These are phyloP conservation scores for Starmerella floris DNA, from an alignment of 805 yeast species.

Conservation along the genomic window DNA sequence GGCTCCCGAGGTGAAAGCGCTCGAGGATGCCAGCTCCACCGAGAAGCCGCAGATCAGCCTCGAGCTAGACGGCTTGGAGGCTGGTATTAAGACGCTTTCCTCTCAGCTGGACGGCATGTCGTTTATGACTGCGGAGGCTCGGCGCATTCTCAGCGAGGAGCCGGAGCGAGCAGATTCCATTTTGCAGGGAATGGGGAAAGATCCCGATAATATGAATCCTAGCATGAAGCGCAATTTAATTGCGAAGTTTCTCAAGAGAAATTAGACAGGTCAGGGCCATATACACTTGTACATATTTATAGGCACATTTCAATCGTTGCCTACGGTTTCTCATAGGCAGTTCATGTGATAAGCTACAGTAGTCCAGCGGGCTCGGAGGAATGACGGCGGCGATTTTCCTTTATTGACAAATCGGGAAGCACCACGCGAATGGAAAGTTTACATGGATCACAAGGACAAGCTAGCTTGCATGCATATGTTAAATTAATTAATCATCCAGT, in stretches of 20 bases:
- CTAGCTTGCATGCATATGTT: too few relatives aligned
- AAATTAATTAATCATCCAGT: too few relatives aligned
- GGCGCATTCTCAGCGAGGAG: slow-evolving; percentile 25
- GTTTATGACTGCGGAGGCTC: slow-evolving; percentile 19
- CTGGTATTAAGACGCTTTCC: slow-evolving; percentile 29
- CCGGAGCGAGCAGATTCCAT: slow-evolving; percentile 31
- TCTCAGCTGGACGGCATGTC: slow-evolving; percentile 24
- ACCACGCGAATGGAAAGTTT: too few relatives aligned
- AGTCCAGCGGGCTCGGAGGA: too few relatives aligned
- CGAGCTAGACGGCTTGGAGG: slow-evolving; percentile 31
- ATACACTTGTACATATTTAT: background rate
- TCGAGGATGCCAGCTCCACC: slow-evolving; percentile 12
- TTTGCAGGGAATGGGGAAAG: slow-evolving; percentile 28
- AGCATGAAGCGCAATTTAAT: slow-evolving; percentile 57
- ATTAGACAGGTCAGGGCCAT: too few relatives aligned
- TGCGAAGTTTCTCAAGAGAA: slow-evolving; percentile 38
- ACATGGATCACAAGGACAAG: too few relatives aligned
- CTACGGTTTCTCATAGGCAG: too few relatives aligned
- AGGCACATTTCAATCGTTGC: background rate
- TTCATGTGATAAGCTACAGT: too few relatives aligned
- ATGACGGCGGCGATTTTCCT: too few relatives aligned
- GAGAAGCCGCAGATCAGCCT: slow-evolving; percentile 24
- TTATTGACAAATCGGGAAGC: too few relatives aligned
- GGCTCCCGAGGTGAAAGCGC: slow-evolving; percentile 19
- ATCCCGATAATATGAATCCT: slow-evolving; percentile 34